Base-by-base conservation (phyloP, 306 rosid species). In the Castanea mollissima region DNA sequence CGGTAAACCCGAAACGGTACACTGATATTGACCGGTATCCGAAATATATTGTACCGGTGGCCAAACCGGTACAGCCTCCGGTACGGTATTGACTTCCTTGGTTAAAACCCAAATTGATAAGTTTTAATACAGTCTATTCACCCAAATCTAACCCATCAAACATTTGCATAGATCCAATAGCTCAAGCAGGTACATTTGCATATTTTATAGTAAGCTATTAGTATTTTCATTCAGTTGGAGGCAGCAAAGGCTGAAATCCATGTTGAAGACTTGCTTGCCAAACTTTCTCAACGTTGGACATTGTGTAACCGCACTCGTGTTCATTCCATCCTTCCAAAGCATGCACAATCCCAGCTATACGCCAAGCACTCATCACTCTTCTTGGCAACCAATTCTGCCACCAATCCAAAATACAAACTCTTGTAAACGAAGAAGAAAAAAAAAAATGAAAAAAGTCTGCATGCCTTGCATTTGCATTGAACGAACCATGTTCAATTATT, bases 321-420 rank as follows among this genome's bases (percentile, higher is more conserved):
- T 78, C 79, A 0, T 76, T 78, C 89, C 87, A 83, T 4, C 79
- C 86, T 74, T 85, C 87, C 51, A 83, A 55, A 0, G 81, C 86
- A 57, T 85, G 87, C 68, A 88, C 68, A 10, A 81, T 69, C 2
- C 84, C 87, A 0, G 80, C 89, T 34, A 83, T 41, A 3, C 87
- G 84, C 84, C 89, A 85, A 5, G 84, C 89, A 55, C 91, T 88
- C 89, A 85, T 88, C 75, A 79, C 87, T 55, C 85, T 78, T 74
- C 91, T 81, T 35, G 83, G 77, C 75, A 88, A 23, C 87, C 89
- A 85, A 21, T 67, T 67, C 71, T 67, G 46, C 32, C 51, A 65
- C 5, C 18, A 31, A 31, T 51, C 4, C 18, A 6, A 65, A 65
- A 32, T 16, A 25, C 44, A 12, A 29, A 27, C 21, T 31, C 41